These are phyloP conservation scores for Litchi chinensis DNA, from an alignment of 345 rosid genomes.

Conservation along the genomic window DNA sequence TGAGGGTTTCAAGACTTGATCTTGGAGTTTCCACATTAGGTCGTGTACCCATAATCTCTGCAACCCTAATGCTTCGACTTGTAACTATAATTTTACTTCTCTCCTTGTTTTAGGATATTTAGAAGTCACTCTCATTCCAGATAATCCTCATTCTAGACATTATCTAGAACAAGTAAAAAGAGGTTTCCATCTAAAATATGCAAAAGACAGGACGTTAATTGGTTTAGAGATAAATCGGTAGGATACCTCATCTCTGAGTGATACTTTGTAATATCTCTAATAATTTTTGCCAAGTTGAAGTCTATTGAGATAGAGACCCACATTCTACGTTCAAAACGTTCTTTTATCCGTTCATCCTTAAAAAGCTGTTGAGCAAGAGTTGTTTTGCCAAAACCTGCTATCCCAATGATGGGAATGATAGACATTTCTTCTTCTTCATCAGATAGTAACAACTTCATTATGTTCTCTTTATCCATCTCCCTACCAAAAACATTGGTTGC, in stretches of 20 bases:
- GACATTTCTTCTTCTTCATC: background rate
- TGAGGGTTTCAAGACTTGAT: too few species aligned
- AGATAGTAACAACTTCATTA: background rate
- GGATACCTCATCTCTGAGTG: constrained; percentile 20
- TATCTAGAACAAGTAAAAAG: background rate
- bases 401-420: constrained; percentile 23
- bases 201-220: background rate
- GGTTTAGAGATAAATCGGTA: background rate
- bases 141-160: background rate
- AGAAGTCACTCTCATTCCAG: background rate
- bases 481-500: constrained; percentile 17
- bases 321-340: constrained; percentile 11
- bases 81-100: background rate
- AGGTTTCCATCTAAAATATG: background rate
- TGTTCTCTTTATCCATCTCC: constrained; percentile 15
- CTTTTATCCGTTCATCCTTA: background rate
- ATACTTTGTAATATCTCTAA: constrained; percentile 27
- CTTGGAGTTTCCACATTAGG: too few species aligned
- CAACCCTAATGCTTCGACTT: background rate
- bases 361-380: constrained; percentile 24
- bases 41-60: too few species aligned
- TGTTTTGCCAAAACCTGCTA: constrained; percentile 28
- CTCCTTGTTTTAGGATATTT: background rate
- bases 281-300: constrained; percentile 15
- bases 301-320: constrained; percentile 20